A percentile compares a stretch with the other conserved stretches of the same genome.
Evolutionary conservation across 805 yeast genomes (phyloP).

Genomic region (Starmerella khaoyaiensis): DNA sequence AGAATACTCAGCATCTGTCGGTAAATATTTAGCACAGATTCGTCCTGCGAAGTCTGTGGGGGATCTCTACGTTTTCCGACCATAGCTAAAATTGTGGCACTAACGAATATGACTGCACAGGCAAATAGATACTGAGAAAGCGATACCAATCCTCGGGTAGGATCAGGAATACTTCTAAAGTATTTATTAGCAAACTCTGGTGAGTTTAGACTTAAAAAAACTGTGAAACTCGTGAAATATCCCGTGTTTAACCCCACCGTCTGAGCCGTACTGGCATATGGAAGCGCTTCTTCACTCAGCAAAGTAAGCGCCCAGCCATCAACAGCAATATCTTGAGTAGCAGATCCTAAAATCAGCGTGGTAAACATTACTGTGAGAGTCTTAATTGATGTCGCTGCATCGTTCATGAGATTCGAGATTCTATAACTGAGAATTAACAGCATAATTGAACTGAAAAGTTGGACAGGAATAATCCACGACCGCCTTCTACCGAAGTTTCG

Average conservation of each 20-base stretch:
- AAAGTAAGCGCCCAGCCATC: conserved; percentile 98
- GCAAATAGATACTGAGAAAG: conserved; percentile 62
- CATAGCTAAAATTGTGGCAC: conserved; percentile 50
- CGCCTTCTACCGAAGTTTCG: conserved; percentile 63
- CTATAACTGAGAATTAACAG: conserved; percentile 50
- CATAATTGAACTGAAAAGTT: conserved; percentile 59
- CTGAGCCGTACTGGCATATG: conserved; percentile 95
- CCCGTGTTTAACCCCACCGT: conserved; percentile 92
- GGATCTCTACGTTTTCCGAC: conserved; percentile 58
- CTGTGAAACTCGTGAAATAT: conserved; percentile 80
- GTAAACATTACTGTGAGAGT: conserved; percentile 61
- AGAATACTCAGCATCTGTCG: conserved; percentile 31
- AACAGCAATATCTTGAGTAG: conserved; percentile 96
- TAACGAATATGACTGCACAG: conserved; percentile 62
- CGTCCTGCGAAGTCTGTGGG: conserved; percentile 24
- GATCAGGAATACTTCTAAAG: conserved; percentile 44
- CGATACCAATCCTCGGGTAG: conserved; percentile 51
- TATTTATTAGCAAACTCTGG: conserved; percentile 86
- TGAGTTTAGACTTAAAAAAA: conserved; percentile 79
- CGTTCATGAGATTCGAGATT: conserved; percentile 38
- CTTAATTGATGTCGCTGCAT: conserved; percentile 38
- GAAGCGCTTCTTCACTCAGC: conserved; percentile 58
- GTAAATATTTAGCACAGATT: conserved; percentile 24
- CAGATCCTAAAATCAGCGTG: conserved; percentile 70
- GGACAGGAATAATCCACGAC: conserved; percentile 92